Base-by-base conservation (phyloP, 208 protist genomes). In the Trypanosomatidae sp. region DNA sequence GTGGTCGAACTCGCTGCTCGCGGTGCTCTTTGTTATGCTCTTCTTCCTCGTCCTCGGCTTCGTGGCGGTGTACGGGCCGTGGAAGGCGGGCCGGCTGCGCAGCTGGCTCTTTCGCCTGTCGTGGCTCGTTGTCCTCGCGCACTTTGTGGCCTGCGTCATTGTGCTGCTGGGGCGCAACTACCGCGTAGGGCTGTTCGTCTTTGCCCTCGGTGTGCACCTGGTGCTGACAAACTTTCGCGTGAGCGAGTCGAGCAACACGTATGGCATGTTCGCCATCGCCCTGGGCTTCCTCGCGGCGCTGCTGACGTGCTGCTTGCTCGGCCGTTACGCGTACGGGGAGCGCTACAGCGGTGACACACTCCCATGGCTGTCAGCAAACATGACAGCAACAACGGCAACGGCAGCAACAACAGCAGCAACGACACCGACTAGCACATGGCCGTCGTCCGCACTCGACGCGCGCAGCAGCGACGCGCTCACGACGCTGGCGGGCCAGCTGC, bases 161-260 rank as follows among this genome's bases (percentile, higher is more conserved):
- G 51, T 44, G 0, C 51, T 63, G 10, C 53, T 81, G 3, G 55
- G 72, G 16, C 43, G 54, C 25, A 60, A 76, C 47, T 82, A 69
- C 48, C 54, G 54, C 35, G 61, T 67, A 18, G 79, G 74, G 0
- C 33, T 88, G 3, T 79, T 88, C 54, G 61, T 64, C 19, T 26
- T 76, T 10, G 67, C 56, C 5, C 38, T 88, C 6, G 42, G 62
- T 15, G 19, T 79, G 20, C 79, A 88, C 44, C 63, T 65, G 18
- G 28, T 66, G 18, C 42, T 88, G 13, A 58, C 59, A 16, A 44
- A 59, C 11, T 44, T 79, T n/a, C 69, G 55, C 43, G 61, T 60
- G 10, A 73, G 58, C 42, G 64, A 71, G 21, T 42, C 61, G 6
- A 61, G 56, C 6, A 84, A 68, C 43, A 58, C 33, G 16, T 64